A percentile compares a stretch with the other conserved stretches of the same genome.
Conservation (phyloP, 305 asterid genomes). For the Fraxinus floribunda region DNA sequence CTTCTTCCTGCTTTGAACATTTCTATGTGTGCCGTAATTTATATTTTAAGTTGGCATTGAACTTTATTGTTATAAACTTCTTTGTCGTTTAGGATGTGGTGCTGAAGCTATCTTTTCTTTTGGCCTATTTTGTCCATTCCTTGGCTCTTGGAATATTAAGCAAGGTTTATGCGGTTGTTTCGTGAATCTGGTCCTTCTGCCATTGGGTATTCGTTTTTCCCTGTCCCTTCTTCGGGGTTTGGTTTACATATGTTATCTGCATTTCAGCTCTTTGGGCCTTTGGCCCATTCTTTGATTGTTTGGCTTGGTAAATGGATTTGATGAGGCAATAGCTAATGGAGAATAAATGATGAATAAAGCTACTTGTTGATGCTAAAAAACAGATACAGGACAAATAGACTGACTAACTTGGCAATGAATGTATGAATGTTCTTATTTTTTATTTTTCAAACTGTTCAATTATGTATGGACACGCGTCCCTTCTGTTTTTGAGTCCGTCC, state of each 20-base stretch:
- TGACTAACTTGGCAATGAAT: no score
- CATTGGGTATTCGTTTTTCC: not conserved
- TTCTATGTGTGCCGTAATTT: not conserved
- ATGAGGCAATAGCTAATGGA: not conserved
- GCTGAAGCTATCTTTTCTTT: not conserved
- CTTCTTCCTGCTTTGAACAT: not conserved
- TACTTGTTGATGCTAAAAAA: no score
- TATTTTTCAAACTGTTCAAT: no score
- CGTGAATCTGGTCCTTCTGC: not conserved
- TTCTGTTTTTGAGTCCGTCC: no score
- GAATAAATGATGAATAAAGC: not conserved
- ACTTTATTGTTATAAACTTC: not conserved
- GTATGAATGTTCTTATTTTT: no score
- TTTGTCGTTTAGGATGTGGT: not conserved
- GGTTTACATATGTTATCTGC: not conserved
- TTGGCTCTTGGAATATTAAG: not conserved
- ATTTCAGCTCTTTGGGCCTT: not conserved
- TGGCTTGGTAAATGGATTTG: not conserved
- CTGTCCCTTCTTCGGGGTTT: not conserved
- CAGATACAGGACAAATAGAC: no score
- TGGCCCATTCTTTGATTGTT: not conserved
- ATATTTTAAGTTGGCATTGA: not conserved
- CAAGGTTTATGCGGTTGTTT: not conserved
- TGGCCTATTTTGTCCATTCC: not conserved
- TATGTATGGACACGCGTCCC: not conserved